Percentiles rank a stretch among this genome's conserved stretches.
Evolutionary conservation across 768 basidiomycete species (phyloP).

Genomic region (Udeniomyces megalosporus): DNA sequence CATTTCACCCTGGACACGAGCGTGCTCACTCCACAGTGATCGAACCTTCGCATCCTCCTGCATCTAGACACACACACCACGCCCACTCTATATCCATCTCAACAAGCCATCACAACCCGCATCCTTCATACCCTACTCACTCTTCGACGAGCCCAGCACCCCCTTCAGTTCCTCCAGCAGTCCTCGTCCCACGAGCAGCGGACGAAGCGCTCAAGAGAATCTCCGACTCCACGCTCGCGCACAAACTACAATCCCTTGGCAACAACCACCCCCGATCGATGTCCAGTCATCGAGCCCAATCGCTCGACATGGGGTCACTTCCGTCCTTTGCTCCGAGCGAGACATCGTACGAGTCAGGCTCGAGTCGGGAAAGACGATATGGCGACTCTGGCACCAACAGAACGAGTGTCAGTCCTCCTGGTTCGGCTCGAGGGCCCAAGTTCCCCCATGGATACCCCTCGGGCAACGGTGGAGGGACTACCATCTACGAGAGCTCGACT

Average conservation of each 20-base stretch:
- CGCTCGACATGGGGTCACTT: conserved; percentile 72
- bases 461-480: too few relatives aligned
- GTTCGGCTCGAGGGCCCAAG: too few relatives aligned
- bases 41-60: conserved; percentile 16
- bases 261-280: conserved; percentile 60
- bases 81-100: conserved; percentile 5
- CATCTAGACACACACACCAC: background rate
- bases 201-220: conserved; percentile 68
- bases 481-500: too few relatives aligned
- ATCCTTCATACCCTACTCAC: conserved; percentile 35
- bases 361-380: too few relatives aligned
- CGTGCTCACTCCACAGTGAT: background rate
- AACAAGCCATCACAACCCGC: conserved; percentile 4
- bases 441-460: too few relatives aligned
- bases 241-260: conserved; percentile 53
- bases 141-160: conserved; percentile 24
- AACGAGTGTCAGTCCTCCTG: too few relatives aligned
- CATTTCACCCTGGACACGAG: conserved; percentile 24
- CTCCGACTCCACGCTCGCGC: conserved; percentile 66
- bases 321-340: conserved; percentile 33
- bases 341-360: too few relatives aligned
- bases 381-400: too few relatives aligned
- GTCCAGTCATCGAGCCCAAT: conserved; percentile 75
- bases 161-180: conserved; percentile 32
- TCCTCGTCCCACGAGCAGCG: conserved; percentile 44